Base-by-base conservation (phyloP, 805 yeast genomes). In the Candida vartiovaarae region DNA sequence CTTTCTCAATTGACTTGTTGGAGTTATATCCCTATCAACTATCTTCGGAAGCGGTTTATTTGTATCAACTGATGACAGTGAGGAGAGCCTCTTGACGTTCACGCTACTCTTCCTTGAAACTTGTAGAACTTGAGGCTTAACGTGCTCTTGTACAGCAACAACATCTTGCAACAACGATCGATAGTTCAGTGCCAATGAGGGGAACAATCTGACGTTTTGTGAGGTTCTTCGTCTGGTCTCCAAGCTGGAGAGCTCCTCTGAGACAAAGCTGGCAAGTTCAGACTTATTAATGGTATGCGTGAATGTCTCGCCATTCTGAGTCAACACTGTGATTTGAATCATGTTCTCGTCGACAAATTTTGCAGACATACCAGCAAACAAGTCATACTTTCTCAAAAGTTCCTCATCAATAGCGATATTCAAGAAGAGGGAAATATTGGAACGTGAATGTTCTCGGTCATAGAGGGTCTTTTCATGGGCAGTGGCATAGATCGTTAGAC, bases 351-450 rank as follows among this genome's bases (percentile, higher is more conserved):
- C 67, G 7, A 62, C 48, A 36, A 72, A 67, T 30, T 64, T 63
- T 0, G 78, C 75, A 34, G 72, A 68, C n/a, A 81, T 55, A 0
- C 77, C 77, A 4, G 75, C 67, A 44, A 65, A 68, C 20, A 80
- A 57, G 11, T 64, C 56, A 34, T 70, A 53, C 15, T 60, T 52
- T 5, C 57, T 55, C 42, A 83, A 52, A 32, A 68, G 36, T 3
- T 61, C 43, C 34, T 55, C 32, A 49, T 70, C 66, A 6, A 75
- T 66, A 3, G 70, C 60, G 50, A 73, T 67, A 55, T 87, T 89
- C 49, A 90, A 67, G 48, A 84, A 77, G 15, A 90, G 57, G 0
- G 80, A 78, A 47, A 85, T 70, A 2, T 81, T 80, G 0, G 91
- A 77, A 51, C 77, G 78, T 25, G 76, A 63, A 5, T 61, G 67